phyloP scores from a whole-genome alignment of 1,284 basidiomycete species.

The Cystobasidium pallidum region DNA sequence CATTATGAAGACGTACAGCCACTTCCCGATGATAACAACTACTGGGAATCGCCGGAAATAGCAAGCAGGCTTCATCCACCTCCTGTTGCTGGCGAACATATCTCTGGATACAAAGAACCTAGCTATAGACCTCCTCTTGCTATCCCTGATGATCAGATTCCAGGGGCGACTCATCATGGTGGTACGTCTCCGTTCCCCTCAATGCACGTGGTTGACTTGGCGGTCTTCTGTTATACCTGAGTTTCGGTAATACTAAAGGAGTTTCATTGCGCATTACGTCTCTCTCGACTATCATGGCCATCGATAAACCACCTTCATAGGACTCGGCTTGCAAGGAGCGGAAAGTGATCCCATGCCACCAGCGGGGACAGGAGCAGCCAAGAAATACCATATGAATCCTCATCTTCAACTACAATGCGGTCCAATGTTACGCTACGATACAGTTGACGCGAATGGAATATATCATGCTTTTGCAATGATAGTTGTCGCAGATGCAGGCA shows the following conservation, averaged over 20 bases:
- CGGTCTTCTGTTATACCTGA: no score
- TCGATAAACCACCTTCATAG: neutral
- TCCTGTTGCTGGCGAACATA: conserved; percentile 4
- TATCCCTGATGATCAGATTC: conserved; percentile 27
- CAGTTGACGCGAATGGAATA: conserved; percentile 70
- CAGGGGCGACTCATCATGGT: conserved; percentile 28
- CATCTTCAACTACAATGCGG: conserved; percentile 64
- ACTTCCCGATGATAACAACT: conserved; percentile 28
- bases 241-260: no score
- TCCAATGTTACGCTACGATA: conserved; percentile 89
- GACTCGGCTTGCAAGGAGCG: conserved; percentile 27
- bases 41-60: conserved; percentile 1
- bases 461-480: conserved; percentile 70
- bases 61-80: conserved; percentile 10
- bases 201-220: conserved; percentile 11
- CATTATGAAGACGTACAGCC: conserved; percentile 30
- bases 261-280: no score
- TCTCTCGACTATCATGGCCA: no score
- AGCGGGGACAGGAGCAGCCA: conserved; percentile 31
- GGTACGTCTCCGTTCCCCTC: conserved; percentile 12
- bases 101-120: conserved; percentile 20
- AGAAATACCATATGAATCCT: conserved; percentile 55
- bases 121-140: conserved; percentile 37
- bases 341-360: conserved; percentile 28
- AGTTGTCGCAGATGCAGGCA: conserved; percentile 69